These are phyloP conservation scores for Mallotus nudiflorus DNA, from an alignment of 345 rosid species.

Conservation along the genomic window DNA sequence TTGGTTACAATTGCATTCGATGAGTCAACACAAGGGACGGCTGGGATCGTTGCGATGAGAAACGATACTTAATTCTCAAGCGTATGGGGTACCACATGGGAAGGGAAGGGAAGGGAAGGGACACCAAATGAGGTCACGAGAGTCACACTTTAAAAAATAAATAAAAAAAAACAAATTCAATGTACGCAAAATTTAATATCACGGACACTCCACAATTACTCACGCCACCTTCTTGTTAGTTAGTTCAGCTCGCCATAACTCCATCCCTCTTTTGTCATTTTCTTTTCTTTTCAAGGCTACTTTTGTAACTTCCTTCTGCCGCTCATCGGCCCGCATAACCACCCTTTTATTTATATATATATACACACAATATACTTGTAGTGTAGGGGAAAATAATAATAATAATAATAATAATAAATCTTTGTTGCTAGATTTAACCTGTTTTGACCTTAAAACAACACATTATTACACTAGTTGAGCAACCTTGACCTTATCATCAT, in stretches of 20 bases:
- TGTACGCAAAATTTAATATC: constrained; percentile 1
- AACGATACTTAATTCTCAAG: background rate
- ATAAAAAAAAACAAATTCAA: constrained; percentile 1
- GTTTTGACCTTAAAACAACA: constrained; percentile 22
- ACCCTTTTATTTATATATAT: no score
- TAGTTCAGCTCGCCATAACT: constrained; percentile 15
- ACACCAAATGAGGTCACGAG: constrained; percentile 27
- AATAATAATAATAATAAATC: background rate
- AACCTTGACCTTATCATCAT: no score
- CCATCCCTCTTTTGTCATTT: background rate
- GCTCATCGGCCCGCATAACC: background rate
- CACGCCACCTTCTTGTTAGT: background rate
- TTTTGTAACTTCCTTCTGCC: background rate
- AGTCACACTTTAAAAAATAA: constrained; percentile 6
- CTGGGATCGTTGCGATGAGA: background rate
- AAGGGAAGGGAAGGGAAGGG: background rate
- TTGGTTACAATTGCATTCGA: no score
- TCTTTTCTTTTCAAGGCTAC: background rate
- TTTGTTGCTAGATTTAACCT: background rate
- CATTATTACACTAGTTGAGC: constrained; percentile 11
- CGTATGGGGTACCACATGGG: constrained; percentile 2
- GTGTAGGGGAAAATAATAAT: no score
- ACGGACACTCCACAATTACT: background rate
- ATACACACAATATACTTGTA: no score
- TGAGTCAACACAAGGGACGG: constrained; percentile 3